Percentiles rank a stretch among this genome's conserved stretches.
These are phyloP conservation scores for Citrullus mucosospermus DNA, from an alignment of 306 rosid species.

Conservation along the genomic window DNA sequence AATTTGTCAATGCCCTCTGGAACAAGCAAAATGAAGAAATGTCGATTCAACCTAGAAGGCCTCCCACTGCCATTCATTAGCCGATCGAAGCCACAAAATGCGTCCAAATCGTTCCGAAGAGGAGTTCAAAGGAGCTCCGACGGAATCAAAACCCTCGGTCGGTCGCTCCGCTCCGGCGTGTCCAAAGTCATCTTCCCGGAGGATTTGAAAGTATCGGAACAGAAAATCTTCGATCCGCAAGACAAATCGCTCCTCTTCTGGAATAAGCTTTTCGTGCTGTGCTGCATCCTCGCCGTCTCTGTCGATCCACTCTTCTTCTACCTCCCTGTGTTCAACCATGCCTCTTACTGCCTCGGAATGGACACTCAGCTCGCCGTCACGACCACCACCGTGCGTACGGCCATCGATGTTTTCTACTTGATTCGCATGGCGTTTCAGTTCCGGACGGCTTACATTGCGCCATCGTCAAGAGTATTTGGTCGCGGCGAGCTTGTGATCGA, in stretches of 20 bases:
- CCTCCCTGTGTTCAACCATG: conserved; percentile 62
- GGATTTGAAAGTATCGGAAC: conserved; percentile 67
- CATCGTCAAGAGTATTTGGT: conserved; percentile 86
- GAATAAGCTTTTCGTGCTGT: conserved; percentile 69
- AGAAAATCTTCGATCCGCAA: conserved; percentile 78
- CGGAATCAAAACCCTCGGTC: conserved; percentile 62
- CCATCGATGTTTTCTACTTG: conserved; percentile 49
- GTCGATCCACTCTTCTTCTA: conserved; percentile 82
- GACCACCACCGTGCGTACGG: conserved; percentile 30
- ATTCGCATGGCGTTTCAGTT: conserved; percentile 60
- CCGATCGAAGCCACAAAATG: conserved; percentile 18
- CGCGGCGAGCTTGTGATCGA: conserved; percentile 95
- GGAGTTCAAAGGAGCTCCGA: conserved; percentile 40
- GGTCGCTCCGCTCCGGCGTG: conserved; percentile 57
- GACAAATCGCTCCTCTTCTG: conserved; percentile 61
- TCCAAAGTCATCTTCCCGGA: conserved; percentile 69
- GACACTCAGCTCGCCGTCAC: conserved; percentile 41
- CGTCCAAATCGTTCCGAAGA: conserved; percentile 38
- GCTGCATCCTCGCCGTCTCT: conserved; percentile 64
- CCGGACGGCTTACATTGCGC: conserved; percentile 79
- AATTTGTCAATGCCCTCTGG: conserved; percentile 22
- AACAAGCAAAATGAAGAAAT: conserved; percentile 40
- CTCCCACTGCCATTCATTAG: conserved; percentile 18
- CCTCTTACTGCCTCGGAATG: conserved; percentile 57
- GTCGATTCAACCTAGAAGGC: conserved; percentile 31